phyloP scores from a whole-genome alignment of 805 yeast genomes.

The Candida piceae region DNA sequence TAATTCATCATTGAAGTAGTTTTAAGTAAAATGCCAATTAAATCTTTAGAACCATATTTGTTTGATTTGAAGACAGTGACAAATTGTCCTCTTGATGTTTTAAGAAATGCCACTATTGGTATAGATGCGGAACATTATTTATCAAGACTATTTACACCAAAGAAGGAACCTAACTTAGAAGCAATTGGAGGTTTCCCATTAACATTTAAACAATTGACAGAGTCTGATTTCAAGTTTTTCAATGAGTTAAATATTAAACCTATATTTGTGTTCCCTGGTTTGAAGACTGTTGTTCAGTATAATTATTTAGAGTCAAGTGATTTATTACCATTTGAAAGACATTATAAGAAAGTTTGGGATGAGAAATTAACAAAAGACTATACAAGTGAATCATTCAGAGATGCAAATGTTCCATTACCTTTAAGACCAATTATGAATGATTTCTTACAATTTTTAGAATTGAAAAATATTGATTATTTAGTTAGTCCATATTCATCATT shows the following conservation, averaged over 20 bases:
- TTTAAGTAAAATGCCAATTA: constrained; percentile 32
- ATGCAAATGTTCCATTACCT: constrained; percentile 44
- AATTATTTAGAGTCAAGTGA: constrained; percentile 23
- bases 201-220: constrained; percentile 50
- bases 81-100: constrained; percentile 52
- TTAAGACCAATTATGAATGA: constrained; percentile 48
- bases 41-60: constrained; percentile 61
- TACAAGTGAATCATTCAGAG: constrained; percentile 46
- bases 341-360: constrained; percentile 46
- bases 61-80: constrained; percentile 63
- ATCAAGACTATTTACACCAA: constrained; percentile 52
- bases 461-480: constrained; percentile 54
- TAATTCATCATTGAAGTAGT: no score
- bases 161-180: constrained; percentile 63
- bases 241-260: constrained; percentile 65
- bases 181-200: constrained; percentile 82
- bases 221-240: constrained; percentile 58
- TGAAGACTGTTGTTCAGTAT: constrained; percentile 35
- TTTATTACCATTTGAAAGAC: constrained; percentile 32
- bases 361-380: constrained; percentile 25
- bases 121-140: constrained; percentile 81
- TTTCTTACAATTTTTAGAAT: constrained; percentile 52
- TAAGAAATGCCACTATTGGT: constrained; percentile 68
- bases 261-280: constrained; percentile 72
- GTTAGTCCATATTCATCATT: constrained; percentile 82